Evolutionary conservation across 2,329 filamentous ascomycete genomes (phyloP).

Genomic region (Orbilia brochopaga): DNA sequence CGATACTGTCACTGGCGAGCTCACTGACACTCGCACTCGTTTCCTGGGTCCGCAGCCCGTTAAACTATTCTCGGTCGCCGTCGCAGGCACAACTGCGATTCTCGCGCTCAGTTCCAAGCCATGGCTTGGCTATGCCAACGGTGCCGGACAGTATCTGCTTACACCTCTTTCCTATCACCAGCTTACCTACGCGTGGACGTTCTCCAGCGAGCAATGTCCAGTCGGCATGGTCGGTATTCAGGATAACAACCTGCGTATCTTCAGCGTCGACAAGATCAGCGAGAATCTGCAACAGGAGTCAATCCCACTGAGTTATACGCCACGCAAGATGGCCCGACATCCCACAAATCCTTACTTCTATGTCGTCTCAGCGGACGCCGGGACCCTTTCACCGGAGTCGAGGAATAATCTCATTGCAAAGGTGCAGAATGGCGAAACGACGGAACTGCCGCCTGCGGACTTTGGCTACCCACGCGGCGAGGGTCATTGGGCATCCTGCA

Average conservation of each 20-base stretch:
- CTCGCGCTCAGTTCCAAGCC: conserved; percentile 88
- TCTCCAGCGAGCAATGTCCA: conserved; percentile 90
- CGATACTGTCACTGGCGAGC: conserved; percentile 92
- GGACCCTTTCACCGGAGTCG: conserved; percentile 81
- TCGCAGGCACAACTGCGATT: conserved; percentile 82
- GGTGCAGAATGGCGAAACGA: conserved; percentile 74
- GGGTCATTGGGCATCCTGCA: conserved; percentile 93
- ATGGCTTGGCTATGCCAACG: conserved; percentile 84
- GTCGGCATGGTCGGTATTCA: conserved; percentile 95
- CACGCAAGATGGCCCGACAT: conserved; percentile 83
- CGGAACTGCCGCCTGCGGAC: conserved; percentile 73
- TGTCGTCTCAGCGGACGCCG: conserved; percentile 90
- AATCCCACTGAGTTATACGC: conserved; percentile 86
- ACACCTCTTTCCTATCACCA: conserved; percentile 87
- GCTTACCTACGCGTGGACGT: conserved; percentile 94
- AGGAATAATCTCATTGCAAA: conserved; percentile 76
- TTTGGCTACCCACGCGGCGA: conserved; percentile 86
- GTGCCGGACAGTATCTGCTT: conserved; percentile 72
- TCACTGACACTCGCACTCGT: conserved; percentile 91
- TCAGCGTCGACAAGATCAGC: conserved; percentile 83
- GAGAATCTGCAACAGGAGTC: conserved; percentile 86
- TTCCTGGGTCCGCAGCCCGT: conserved; percentile 92
- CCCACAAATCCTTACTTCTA: conserved; percentile 90
- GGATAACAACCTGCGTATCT: conserved; percentile 82
- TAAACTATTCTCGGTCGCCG: conserved; percentile 86